These are phyloP conservation scores for Tolypocladium endophyticum DNA, from an alignment of 2,329 filamentous ascomycete species.

Conservation along the genomic window DNA sequence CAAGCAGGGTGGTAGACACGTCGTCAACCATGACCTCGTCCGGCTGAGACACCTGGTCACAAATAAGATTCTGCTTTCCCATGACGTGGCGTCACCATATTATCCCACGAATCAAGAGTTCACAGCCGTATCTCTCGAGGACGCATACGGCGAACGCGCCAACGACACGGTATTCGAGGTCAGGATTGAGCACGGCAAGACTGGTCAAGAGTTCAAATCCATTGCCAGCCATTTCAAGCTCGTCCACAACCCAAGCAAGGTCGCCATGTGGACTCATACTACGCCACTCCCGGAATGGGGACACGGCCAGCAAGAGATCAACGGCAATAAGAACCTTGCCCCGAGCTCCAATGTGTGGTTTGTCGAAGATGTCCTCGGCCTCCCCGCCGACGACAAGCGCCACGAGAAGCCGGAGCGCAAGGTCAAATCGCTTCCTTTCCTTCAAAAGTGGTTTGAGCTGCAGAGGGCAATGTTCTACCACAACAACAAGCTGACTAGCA, in stretches of 20 bases:
- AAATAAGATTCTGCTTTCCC: constrained; percentile 76
- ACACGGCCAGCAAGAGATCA: constrained; percentile 96
- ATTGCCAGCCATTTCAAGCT: constrained; percentile 92
- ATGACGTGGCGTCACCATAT: constrained; percentile 94
- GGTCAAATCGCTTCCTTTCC: constrained; percentile 76
- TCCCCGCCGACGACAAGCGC: constrained; percentile 61
- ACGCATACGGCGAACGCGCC: constrained; percentile 61
- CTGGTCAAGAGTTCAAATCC: constrained; percentile 75
- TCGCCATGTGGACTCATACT: constrained; percentile 98
- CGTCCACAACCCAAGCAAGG: constrained; percentile 86
- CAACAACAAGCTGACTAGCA: constrained; percentile 95
- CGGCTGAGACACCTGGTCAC: constrained; percentile 81
- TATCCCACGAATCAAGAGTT: constrained; percentile 98
- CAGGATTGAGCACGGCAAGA: constrained; percentile 77
- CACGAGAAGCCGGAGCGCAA: constrained; percentile 65
- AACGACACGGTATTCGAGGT: constrained; percentile 94
- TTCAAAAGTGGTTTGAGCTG: constrained; percentile 91
- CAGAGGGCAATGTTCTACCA: constrained; percentile 99
- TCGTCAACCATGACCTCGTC: constrained; percentile 77
- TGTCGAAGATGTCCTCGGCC: constrained; percentile 79
- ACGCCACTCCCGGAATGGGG: constrained; percentile 95
- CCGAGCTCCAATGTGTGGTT: constrained; percentile 92
- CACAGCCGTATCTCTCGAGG: constrained; percentile 65
- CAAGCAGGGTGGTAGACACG: constrained; percentile 47
- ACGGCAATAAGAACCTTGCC: constrained; percentile 91